Evolutionary conservation across 176 grass and related monocot species (phyloP), one percentile per base, ranked within the genome.

Genomic region (Chrysopogon serrulatus): DNA sequence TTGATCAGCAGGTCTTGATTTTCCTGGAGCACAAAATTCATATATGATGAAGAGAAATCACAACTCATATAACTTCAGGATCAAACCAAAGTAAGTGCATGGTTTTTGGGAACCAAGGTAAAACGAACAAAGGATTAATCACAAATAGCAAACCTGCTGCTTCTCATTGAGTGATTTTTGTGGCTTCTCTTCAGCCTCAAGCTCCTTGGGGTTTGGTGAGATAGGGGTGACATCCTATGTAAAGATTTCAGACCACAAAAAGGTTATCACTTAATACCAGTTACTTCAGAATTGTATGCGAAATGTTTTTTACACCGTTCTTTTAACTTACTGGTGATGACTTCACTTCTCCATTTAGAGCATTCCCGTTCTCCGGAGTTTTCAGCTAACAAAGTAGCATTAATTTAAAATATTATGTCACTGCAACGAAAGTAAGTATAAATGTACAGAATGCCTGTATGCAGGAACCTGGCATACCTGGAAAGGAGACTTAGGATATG

Each of bases 161-260:
- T 96, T 99, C 78, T 99, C 93, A 28, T 96, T 99, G 49, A 99
- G 93, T 84, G 97, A 94, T 85, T 99, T 99, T 53, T 96, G 97
- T 68, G 97, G 97, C 78, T 92, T 99, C 85, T 96, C 97, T 84
- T 99, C 97, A 18, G 91, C 68, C 79, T 96, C 93, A 68, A 89
- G 86, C 28, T 96, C 93, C 85, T 94, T 99, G 66, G 68, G 84
- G 79, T 83, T 90, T 65, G 77, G 40, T 81, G 85, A 80, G 68
- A 77, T 88, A 79, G 91, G 89, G 69, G 81, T 90, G 70, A 82
- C 61, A 89, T 90, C 91, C 93, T 99, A 85, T 15, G 90, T 72
- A 79, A 70, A 83, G 16, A 84, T 91, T 82, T 97, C 48, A 78
- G 87, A n/a, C 73, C 43, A 51, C 4, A 53, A 73, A 47, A 69